Base-by-base conservation (phyloP, 129 eudicot genomes). In the Saussurea involucrata region DNA sequence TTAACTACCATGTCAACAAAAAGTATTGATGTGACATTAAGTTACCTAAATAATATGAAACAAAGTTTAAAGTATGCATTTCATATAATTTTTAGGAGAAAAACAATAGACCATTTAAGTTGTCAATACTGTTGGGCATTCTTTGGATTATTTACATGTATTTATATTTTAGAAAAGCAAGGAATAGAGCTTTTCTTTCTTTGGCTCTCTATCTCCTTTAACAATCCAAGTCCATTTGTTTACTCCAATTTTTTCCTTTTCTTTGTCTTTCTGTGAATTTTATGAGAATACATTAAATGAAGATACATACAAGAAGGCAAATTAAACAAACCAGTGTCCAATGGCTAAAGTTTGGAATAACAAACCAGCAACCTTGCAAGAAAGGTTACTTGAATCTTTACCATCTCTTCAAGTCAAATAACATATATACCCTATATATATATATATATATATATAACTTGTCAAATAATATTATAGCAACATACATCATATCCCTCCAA, bases 261-360 rank as follows among this genome's bases (percentile, higher is more conserved):
- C 3, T 20, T 53, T n/a, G 17, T 17, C 3, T 20, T 53, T 40
- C 11, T 53, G 46, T 37, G 49, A 17, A 17, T 40, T 37, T 8
- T 40, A n/a, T n/a, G 61, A 53, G 78, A 74, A 55, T 73, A 11
- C 24, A 61, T 25, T 73, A 11, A 24, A 61, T 25, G 22, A 36
- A 34, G 58, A 68, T 9, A 32, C 9, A 36, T 24, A 68, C 12
- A 31, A 68, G 20, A 11, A 33, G 15, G 13, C 28, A 4, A 49
- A n/a, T n/a, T n/a, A n/a, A 2, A n/a, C 40, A 73, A 76, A 53
- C 55, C 58, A 49, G 24, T 71, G 34, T 28, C 81, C 76, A 65
- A 24, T 60, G 20, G 81, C 80, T 55, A 75, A 84, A 84, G 86
- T 66, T 81, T 84, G 78, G 91, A 81, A 82, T 84, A 86, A 69